Evolutionary conservation across 257 asterid species (phyloP).

Genomic region (Solanum pinnatisectum): DNA sequence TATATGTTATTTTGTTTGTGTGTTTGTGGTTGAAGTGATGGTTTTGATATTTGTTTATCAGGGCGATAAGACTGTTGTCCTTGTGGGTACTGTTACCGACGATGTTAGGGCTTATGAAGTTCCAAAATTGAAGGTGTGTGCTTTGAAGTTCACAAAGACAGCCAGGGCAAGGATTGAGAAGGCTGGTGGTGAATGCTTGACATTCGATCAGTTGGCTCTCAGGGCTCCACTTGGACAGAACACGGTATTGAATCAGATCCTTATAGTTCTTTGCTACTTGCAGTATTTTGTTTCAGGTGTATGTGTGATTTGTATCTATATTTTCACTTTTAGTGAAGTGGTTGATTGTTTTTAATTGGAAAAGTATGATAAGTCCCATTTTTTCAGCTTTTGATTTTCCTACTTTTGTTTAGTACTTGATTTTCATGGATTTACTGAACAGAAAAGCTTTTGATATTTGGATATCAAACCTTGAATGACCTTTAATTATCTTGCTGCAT

Average conservation of each 20-base stretch:
- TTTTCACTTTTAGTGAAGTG: not conserved
- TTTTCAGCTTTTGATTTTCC: not conserved
- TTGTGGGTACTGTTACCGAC: constrained; percentile 38
- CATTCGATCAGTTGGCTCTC: constrained; percentile 92
- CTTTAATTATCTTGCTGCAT: not conserved
- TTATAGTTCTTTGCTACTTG: not conserved
- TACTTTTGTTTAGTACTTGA: not conserved
- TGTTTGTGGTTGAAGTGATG: not conserved
- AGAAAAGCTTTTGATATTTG: not conserved
- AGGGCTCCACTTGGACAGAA: constrained; percentile 96
- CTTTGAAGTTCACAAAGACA: constrained; percentile 53
- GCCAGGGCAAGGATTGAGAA: constrained; percentile 96
- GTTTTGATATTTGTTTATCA: not conserved
- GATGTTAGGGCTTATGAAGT: constrained; percentile 30
- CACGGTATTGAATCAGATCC: constrained; percentile 35
- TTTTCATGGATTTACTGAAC: not conserved
- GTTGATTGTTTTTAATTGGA: not conserved
- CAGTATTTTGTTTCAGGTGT: not conserved
- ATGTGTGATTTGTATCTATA: not conserved
- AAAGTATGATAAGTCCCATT: not conserved
- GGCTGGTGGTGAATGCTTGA: constrained; percentile 94
- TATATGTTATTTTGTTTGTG: not conserved
- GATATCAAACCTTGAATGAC: not conserved
- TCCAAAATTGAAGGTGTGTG: constrained; percentile 29
- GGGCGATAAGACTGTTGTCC: constrained; percentile 34